Evolutionary conservation across 2,329 filamentous ascomycete species (phyloP).

Genomic region (Phyllosticta capitalensis): DNA sequence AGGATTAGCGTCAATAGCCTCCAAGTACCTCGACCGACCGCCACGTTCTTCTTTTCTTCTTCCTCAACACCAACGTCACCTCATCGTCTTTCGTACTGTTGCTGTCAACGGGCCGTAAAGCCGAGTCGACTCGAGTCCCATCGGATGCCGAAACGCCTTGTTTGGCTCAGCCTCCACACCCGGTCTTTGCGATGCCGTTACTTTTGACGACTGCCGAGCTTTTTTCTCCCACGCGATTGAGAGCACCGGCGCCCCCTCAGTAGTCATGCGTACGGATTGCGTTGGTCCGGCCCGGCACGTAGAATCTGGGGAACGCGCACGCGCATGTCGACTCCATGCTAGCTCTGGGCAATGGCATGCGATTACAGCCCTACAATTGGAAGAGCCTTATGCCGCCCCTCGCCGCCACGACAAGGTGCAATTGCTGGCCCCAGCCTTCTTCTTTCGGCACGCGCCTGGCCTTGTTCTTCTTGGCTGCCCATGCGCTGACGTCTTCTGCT

Average conservation of each 20-base stretch:
- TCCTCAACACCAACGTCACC: not conserved
- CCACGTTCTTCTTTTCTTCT: not conserved
- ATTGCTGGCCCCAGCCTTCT: not conserved
- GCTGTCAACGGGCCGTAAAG: not conserved
- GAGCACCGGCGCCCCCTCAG: not conserved
- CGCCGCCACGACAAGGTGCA: not conserved
- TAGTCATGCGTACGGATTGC: not conserved
- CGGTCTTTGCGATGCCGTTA: not conserved
- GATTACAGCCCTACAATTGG: not conserved
- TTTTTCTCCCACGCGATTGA: not conserved
- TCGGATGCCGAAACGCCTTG: not conserved
- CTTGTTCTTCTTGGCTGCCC: not conserved
- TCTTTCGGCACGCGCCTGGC: not conserved
- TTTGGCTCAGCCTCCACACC: not conserved
- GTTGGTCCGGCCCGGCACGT: not conserved
- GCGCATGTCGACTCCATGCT: not conserved
- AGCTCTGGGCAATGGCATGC: not conserved
- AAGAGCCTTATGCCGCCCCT: not conserved
- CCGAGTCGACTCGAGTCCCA: not conserved
- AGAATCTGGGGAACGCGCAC: not conserved
- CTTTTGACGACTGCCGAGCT: not conserved
- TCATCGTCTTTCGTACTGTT: not conserved
- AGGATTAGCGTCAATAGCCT: not conserved
- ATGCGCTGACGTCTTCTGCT: not conserved
- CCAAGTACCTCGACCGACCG: too few relatives aligned